Base-by-base conservation (phyloP, 2,329 filamentous ascomycete genomes). In the Hyphodiscus sp. region DNA sequence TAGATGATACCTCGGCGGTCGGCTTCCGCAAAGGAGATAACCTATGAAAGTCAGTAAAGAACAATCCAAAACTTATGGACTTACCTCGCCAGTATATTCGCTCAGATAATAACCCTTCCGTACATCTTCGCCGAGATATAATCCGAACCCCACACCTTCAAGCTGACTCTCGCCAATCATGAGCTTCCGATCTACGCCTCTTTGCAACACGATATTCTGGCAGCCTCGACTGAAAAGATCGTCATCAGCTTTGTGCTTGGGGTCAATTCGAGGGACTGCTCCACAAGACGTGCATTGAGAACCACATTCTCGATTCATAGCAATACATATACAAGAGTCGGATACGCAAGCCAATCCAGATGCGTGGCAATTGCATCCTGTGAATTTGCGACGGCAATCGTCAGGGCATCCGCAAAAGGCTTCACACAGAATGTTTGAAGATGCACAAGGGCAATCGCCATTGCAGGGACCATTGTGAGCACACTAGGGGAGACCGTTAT, bases 291-390 rank as follows among this genome's bases (percentile, higher is more conserved):
- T 76, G 63, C 89, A 95, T 13, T 86, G 82, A 1, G 88, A 83
- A 62, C 94, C 89, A 64, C 89, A 95, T 70, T 95, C 89, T 41
- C 89, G 80, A 60, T 88, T 86, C 50, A 89, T 75, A 62, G 80
- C 76, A 19, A 83, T 75, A 63, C 89, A 95, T 15, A 86, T 83
- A 65, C 89, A 94, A 2, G 78, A 79, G 60, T 83, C 74, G 44
- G 76, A 68, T 6, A 76, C 60, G 58, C 83, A 87, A 1, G 76
- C 76, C 65, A 80, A 80, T 51, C 86, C 87, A 7, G 72, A 71
- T 0, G 72, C 71, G 48, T 82, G 74, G 63, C 88, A 92, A 2
- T 76, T 76, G 64, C 83, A 87, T 1, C 83, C 83, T 0, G 81
- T 85, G 60, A 85, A 87, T 54, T 84, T 83, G 60, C 80, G 78